A percentile compares a stretch with the other conserved stretches of the same genome.
Evolutionary conservation across 1,139 yeast genomes (phyloP).

Genomic region (Saccharomyces pastorianus): DNA sequence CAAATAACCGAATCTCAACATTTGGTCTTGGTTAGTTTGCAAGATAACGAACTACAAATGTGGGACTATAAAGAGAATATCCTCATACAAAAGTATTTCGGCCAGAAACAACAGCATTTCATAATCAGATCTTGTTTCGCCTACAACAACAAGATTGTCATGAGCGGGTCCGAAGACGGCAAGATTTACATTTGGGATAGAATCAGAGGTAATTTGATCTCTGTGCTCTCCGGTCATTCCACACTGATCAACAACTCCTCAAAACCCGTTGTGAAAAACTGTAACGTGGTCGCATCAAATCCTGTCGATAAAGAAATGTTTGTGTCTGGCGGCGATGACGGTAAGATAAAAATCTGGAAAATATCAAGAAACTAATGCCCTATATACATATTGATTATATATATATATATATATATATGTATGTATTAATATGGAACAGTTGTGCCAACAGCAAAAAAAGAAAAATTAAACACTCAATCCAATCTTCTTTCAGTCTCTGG

Average conservation of each 20-base stretch:
- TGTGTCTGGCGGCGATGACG: slow-evolving; percentile 85
- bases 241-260: background rate
- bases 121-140: slow-evolving; percentile 79
- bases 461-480: slow-evolving; percentile 4
- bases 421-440: background rate
- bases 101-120: slow-evolving; percentile 62
- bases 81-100: slow-evolving; percentile 55
- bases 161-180: slow-evolving; percentile 82
- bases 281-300: slow-evolving; percentile 60
- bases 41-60: slow-evolving; percentile 72
- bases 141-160: slow-evolving; percentile 55
- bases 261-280: slow-evolving; percentile 24
- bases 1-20: background rate
- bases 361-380: slow-evolving; percentile 24
- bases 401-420: background rate
- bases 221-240: slow-evolving; percentile 53
- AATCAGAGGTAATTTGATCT: slow-evolving; percentile 60
- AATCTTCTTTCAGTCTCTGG: background rate
- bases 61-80: slow-evolving; percentile 55
- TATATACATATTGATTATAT: no score
- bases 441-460: background rate
- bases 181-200: slow-evolving; percentile 75
- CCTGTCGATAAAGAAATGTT: slow-evolving; percentile 46
- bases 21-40: slow-evolving; percentile 51
- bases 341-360: slow-evolving; percentile 60